Evolutionary conservation across 345 rosid species (phyloP), one percentile per base, ranked within the genome.

Genomic region (Punica granatum): DNA sequence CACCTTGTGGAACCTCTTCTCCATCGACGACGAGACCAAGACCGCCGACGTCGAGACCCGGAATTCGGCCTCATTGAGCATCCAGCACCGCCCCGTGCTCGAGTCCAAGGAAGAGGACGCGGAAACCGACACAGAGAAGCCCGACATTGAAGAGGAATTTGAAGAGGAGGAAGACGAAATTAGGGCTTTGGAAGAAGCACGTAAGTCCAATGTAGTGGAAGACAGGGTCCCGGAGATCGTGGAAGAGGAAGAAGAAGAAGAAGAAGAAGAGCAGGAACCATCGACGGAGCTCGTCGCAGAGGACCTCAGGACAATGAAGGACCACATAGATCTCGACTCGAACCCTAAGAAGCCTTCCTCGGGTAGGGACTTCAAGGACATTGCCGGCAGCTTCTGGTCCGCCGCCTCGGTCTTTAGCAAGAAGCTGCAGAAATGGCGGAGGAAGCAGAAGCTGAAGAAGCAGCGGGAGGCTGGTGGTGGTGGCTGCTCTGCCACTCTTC

Each of bases 401-500:
- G 99, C 99, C 30, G 97, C 98, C 41, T 93, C 98, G 9, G 94
- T 93, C 30, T 93, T 93, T 72, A 93, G 97, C 82, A 93, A 93
- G 83, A 93, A 90, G 75, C 83, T 91, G 79, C 96, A 86, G 58
- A 90, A 93, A 70, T 93, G 98, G 98, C 87, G 98, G 70, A 90
- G 87, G 54, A 94, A 88, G 71, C 99, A 94, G 86, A 94, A 94
- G 84, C 69, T 83, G 60, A 94, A 94, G 85, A 94, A 89, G 81
- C 84, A 72, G 64, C 32, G 18, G 60, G 60, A 56, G 60, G 68
- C 85, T 6, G 86, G 76, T 59, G 65, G 64, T 49, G 87, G 73
- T 23, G 80, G 81, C 25, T 87, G 90, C n/a, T 91, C 92, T n/a
- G 92, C 90, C 3, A 83, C 92, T 42, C 80, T 94, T 77, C 98